phyloP scores from a whole-genome alignment of 495 filamentous ascomycete species.

The Talaromyces trachyspermus region DNA sequence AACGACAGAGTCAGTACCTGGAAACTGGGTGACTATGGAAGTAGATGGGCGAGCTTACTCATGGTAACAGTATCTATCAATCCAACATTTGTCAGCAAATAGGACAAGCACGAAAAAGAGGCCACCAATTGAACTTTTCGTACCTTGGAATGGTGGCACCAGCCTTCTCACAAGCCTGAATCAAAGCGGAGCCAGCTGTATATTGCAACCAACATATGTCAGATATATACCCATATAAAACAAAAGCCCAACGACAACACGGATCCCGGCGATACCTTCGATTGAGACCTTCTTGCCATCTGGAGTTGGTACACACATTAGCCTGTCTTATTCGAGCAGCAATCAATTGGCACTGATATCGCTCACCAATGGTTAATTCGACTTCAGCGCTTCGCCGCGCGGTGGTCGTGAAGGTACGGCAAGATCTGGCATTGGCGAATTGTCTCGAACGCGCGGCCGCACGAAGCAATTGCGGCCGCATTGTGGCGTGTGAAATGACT shows the following conservation, averaged over 20 bases:
- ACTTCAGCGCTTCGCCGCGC: constrained; percentile 72
- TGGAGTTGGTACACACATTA: constrained; percentile 23
- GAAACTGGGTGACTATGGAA: not conserved
- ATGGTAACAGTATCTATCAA: constrained; percentile 91
- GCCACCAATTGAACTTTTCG: constrained; percentile 7
- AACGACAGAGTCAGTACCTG: constrained; percentile 22
- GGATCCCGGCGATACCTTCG: constrained; percentile 53
- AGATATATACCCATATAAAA: constrained; percentile 5
- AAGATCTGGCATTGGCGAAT: constrained; percentile 51
- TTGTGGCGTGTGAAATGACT: constrained; percentile 43
- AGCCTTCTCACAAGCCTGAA: constrained; percentile 98
- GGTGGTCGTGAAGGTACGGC: constrained; percentile 69
- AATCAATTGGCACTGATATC: constrained; percentile 19
- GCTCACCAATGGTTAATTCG: constrained; percentile 86
- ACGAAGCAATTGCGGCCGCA: constrained; percentile 83
- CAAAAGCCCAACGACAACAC: too few relatives aligned
- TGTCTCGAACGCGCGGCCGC: constrained; percentile 74
- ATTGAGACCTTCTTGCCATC: constrained; percentile 95
- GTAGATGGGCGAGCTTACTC: constrained; percentile 51
- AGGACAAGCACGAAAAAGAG: not conserved
- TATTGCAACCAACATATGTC: constrained; percentile 14
- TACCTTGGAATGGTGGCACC: constrained; percentile 83
- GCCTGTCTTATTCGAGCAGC: not conserved
- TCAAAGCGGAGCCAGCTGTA: constrained; percentile 75
- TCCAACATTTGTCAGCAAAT: constrained; percentile 31